phyloP scores from a whole-genome alignment of 116 monocot genomes.

The Phalaenopsis hybrid region DNA sequence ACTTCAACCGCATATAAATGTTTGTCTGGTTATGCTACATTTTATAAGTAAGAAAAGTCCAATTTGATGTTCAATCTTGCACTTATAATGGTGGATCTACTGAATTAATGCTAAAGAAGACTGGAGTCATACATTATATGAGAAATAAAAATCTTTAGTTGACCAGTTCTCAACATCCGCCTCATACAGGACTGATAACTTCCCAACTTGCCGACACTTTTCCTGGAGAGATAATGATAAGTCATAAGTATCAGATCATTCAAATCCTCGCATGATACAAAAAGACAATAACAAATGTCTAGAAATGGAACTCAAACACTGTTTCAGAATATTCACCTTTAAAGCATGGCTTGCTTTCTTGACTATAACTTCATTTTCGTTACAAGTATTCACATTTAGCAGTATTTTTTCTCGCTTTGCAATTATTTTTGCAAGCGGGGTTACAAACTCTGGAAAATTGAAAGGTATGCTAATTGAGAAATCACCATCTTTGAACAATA shows the following conservation, averaged over 20 bases:
- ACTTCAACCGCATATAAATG: neutral
- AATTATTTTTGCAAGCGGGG: slow-evolving; percentile 56
- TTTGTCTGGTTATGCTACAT: neutral
- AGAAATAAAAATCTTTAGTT: slow-evolving; percentile 60
- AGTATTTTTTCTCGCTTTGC: slow-evolving; percentile 70
- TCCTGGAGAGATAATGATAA: slow-evolving; percentile 36
- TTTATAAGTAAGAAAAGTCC: neutral
- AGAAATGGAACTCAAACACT: neutral
- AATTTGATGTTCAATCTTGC: neutral
- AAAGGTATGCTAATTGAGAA: slow-evolving; percentile 72
- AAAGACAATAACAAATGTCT: neutral
- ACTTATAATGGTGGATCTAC: neutral
- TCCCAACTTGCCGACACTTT: slow-evolving; percentile 43
- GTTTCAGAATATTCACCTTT: slow-evolving; percentile 43
- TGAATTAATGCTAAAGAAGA: neutral
- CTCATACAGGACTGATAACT: slow-evolving; percentile 62
- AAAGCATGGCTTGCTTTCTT: slow-evolving; percentile 66
- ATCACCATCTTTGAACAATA: slow-evolving; percentile 57
- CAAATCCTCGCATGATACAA: neutral
- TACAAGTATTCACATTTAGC: slow-evolving; percentile 52
- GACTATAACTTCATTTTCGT: slow-evolving; percentile 63
- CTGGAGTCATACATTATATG: slow-evolving; percentile 63
- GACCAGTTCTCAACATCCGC: slow-evolving; percentile 78
- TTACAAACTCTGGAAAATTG: slow-evolving; percentile 81
- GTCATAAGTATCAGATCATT: neutral